phyloP scores from a whole-genome alignment of 495 filamentous ascomycete genomes.

The Glarea lozoyensis region DNA sequence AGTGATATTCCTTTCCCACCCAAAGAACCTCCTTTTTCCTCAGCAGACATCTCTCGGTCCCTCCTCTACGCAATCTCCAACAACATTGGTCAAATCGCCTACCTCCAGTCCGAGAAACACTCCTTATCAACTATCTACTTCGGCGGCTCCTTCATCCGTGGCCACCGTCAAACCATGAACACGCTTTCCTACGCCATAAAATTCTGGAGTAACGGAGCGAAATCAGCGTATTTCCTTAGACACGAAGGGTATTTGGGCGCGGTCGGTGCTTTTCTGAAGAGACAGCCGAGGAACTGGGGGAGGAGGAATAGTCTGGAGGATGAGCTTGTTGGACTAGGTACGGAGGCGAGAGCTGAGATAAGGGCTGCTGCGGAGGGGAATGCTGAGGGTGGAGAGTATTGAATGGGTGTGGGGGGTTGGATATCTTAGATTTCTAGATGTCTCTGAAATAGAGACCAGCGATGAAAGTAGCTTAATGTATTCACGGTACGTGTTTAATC shows the following conservation, averaged over 20 bases:
- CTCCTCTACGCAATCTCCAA: constrained; percentile 83
- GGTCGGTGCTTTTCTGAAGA: constrained; percentile 87
- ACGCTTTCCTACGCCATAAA: constrained; percentile 91
- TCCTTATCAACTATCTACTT: constrained; percentile 90
- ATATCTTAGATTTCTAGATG: too few species aligned
- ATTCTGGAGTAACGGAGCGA: constrained; percentile 91
- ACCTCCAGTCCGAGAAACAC: constrained; percentile 89
- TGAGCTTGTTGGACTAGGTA: constrained; percentile 14
- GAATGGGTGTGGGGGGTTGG: too few species aligned
- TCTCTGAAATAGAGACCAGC: too few species aligned
- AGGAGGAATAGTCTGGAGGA: constrained; percentile 65
- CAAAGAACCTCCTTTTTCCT: constrained; percentile 28
- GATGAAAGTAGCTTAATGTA: too few species aligned
- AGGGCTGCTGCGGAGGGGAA: not conserved
- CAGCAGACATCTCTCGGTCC: constrained; percentile 43
- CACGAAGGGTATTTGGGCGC: constrained; percentile 97
- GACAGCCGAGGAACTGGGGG: constrained; percentile 88
- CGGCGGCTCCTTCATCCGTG: constrained; percentile 92
- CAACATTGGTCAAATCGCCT: constrained; percentile 97
- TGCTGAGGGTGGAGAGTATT: too few species aligned
- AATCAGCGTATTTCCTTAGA: constrained; percentile 90
- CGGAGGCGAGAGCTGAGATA: constrained; percentile 11
- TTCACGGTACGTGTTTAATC: too few species aligned
- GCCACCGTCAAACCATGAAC: constrained; percentile 95
- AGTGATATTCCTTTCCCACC: not conserved